A percentile compares a stretch with the other conserved stretches of the same genome.
Conservation (phyloP, 768 basidiomycete genomes). For the Leccinum incarnatum region DNA sequence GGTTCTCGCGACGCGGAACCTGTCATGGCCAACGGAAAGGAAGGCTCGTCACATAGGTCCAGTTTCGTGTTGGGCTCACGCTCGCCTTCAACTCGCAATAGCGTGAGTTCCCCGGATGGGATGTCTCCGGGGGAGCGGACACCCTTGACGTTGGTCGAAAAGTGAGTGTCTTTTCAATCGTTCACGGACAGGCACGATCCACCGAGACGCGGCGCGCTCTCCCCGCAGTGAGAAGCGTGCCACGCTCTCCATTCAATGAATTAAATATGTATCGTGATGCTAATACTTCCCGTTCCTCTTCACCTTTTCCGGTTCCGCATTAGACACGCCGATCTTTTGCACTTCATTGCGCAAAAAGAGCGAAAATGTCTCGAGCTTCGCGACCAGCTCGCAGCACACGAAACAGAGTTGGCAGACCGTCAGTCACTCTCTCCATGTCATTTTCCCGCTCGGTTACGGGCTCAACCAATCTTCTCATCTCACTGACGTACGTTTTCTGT, state of each 20-base stretch:
- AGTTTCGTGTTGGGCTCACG: conserved; percentile 20
- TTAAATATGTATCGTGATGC: background rate
- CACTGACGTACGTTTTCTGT: background rate
- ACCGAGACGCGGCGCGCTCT: background rate
- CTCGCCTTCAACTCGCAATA: conserved; percentile 18
- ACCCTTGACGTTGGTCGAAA: conserved; percentile 70
- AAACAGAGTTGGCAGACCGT: conserved; percentile 69
- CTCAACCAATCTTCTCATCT: background rate
- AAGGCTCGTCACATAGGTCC: conserved; percentile 14
- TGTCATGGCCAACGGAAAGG: conserved; percentile 6
- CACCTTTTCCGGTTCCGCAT: background rate
- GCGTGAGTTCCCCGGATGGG: conserved; percentile 15
- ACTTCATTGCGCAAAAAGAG: conserved; percentile 84
- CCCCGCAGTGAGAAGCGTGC: background rate
- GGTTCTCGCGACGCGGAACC: conserved; percentile 1
- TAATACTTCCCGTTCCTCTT: background rate
- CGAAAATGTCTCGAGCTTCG: conserved; percentile 79
- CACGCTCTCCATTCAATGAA: background rate
- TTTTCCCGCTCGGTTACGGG: background rate
- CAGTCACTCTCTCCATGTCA: conserved; percentile 18
- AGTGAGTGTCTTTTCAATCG: conserved; percentile 42
- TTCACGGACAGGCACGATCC: background rate
- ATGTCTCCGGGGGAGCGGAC: conserved; percentile 22
- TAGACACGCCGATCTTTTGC: conserved; percentile 80
- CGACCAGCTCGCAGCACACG: conserved; percentile 67